Base-by-base conservation (phyloP, 2,329 filamentous ascomycete genomes). In the Cladorrhinum sp. region DNA sequence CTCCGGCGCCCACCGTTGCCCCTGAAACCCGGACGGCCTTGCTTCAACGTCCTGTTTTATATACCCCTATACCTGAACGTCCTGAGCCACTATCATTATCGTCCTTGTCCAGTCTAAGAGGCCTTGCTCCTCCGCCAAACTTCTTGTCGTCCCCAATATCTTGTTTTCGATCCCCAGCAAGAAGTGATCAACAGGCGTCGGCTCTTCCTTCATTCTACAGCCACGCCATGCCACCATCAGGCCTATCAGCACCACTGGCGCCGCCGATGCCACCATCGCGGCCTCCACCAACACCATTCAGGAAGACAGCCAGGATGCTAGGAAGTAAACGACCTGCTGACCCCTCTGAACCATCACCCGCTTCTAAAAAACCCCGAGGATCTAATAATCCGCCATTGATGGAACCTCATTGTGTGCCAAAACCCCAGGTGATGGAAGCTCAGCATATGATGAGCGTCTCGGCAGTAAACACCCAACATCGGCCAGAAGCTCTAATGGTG, bases 271-370 rank as follows among this genome's bases (percentile, higher is more conserved):
- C 16, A 45, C 10, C 41, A 7, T 45, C 41, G 16, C 16, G 6
- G 29, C 29, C 13, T 32, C 3, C 32, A 25, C 1, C 41, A 45
- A 18, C 56, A 2, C 64, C 64, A 22, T 27, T 64, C 13, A 55
- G 62, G 3, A 65, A 65, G 48, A 65, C 62, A 4, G 62, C 62
- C 10, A 58, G 64, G 58, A 57, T 65, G 52, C 57, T 65, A 45
- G 56, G 59, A 16, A 50, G 50, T 7, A 56, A 64, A 27, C 52
- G 64, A 45, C 54, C 49, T 22, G 8, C 50, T 9, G 54, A 56
- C 13, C 38, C 18, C 4, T 18, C 38, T n/a, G n/a, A n/a, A 16
- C 20, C 29, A 32, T 18, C 36, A 12, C 29, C 25, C 20, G 32
- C 25, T 32, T 50, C 54, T 2, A 50, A 57, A 6, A 56, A 53